Evolutionary conservation across 2,329 filamentous ascomycete species (phyloP).

Genomic region (Fonsecaea multimorphosa): DNA sequence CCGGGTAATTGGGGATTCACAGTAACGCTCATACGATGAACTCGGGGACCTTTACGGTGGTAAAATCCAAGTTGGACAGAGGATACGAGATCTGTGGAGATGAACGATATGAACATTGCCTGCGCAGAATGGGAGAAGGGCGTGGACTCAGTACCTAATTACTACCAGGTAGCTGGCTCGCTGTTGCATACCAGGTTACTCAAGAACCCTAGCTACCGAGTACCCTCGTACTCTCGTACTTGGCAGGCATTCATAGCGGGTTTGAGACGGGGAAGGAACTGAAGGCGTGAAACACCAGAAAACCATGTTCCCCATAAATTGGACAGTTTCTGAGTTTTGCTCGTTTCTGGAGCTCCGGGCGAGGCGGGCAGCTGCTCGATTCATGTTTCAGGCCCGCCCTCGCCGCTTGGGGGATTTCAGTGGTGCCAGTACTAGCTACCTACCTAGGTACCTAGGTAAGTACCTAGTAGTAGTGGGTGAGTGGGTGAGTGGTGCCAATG

Average conservation of each 20-base stretch:
- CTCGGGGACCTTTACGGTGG: background rate
- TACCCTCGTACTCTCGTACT: no score
- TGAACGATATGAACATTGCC: no score
- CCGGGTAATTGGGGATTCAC: conserved; percentile 12
- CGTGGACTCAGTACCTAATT: no score
- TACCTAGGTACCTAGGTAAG: no score
- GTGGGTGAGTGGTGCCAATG: no score
- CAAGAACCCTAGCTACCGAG: no score
- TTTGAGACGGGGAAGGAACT: background rate
- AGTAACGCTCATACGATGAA: background rate
- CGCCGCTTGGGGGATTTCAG: no score
- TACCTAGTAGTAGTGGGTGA: no score
- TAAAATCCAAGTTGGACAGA: background rate
- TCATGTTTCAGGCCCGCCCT: conserved; percentile 1
- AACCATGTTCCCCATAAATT: conserved; percentile 1
- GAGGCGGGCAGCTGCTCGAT: background rate
- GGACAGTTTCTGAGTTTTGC: background rate
- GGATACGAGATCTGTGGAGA: background rate
- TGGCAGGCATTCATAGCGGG: background rate
- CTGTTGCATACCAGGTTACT: no score
- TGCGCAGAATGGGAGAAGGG: no score
- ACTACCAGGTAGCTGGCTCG: no score
- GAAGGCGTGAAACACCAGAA: background rate
- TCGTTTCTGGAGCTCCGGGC: background rate
- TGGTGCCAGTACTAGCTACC: no score